These are phyloP conservation scores for Populus simonii DNA, from an alignment of 345 rosid genomes.

Conservation along the genomic window DNA sequence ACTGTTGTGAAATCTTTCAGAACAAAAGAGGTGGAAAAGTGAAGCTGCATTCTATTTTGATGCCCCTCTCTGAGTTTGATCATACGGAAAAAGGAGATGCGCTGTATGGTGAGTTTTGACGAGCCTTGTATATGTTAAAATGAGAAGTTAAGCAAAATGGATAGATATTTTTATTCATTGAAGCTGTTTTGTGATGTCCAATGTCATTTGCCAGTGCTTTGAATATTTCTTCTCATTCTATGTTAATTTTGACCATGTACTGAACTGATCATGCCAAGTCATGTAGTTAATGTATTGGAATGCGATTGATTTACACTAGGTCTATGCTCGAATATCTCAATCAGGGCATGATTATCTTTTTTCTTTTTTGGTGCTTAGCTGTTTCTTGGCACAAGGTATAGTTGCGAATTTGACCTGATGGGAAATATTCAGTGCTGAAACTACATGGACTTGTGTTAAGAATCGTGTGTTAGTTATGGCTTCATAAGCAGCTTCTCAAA, in stretches of 20 bases:
- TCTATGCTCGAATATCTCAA: neutral
- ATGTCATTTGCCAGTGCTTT: neutral
- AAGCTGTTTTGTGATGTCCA: neutral
- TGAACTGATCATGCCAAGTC: neutral
- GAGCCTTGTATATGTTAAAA: neutral
- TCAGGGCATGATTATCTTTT: neutral
- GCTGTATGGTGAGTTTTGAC: constrained; percentile 21
- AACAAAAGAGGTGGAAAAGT: constrained; percentile 39
- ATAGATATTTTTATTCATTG: neutral
- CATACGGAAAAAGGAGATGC: constrained; percentile 32
- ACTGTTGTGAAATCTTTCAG: constrained; percentile 7
- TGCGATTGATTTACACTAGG: neutral
- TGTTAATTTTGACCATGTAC: neutral
- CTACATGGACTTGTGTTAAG: too few relatives aligned
- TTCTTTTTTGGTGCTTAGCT: too few relatives aligned
- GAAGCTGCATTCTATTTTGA: constrained; percentile 27
- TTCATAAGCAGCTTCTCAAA: neutral
- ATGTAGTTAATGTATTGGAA: neutral
- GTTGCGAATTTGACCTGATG: neutral
- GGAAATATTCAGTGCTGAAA: neutral
- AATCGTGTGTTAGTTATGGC: neutral
- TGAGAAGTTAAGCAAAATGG: neutral
- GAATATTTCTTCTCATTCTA: neutral
- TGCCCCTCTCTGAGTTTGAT: constrained; percentile 31
- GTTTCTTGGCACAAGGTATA: neutral